These are phyloP conservation scores for Fusarium xyrophilum DNA, from an alignment of 2,329 filamentous ascomycete genomes.

Conservation along the genomic window DNA sequence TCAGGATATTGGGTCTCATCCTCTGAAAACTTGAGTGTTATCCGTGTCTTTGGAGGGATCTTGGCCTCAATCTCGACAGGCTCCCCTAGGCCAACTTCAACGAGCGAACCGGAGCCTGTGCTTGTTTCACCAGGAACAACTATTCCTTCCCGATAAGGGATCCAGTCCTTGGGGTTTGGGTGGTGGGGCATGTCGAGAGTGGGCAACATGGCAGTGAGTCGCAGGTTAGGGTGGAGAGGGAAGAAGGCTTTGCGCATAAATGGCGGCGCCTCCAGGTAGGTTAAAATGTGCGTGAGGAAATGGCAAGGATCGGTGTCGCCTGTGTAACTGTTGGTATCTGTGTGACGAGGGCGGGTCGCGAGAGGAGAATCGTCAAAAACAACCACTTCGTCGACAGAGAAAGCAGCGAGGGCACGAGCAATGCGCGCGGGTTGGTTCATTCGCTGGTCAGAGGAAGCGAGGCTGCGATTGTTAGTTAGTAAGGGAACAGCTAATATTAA, in stretches of 20 bases:
- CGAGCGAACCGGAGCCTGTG: conserved; percentile 57
- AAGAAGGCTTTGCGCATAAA: conserved; percentile 80
- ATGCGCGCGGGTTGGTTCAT: conserved; percentile 76
- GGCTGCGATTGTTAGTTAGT: conserved; percentile 53
- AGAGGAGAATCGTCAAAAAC: conserved; percentile 75
- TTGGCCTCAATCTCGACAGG: conserved; percentile 63
- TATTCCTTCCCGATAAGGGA: conserved; percentile 80
- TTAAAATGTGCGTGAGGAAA: conserved; percentile 79
- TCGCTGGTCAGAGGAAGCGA: conserved; percentile 76
- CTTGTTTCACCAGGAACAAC: conserved; percentile 58
- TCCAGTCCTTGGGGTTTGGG: conserved; percentile 76
- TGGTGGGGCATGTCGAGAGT: conserved; percentile 88
- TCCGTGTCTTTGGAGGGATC: conserved; percentile 73
- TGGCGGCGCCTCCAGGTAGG: conserved; percentile 83
- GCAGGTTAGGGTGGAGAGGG: conserved; percentile 78
- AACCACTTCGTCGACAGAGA: conserved; percentile 83
- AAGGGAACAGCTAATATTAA: neutral
- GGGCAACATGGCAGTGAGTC: conserved; percentile 74
- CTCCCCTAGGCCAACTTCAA: conserved; percentile 64
- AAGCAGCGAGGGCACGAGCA: conserved; percentile 81
- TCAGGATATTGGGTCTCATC: conserved; percentile 56
- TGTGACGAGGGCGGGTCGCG: conserved; percentile 53
- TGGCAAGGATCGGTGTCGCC: conserved; percentile 78
- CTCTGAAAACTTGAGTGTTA: conserved; percentile 72
- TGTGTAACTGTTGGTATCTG: conserved; percentile 65